A percentile compares a stretch with the other conserved stretches of the same genome.
Conservation (phyloP, 495 filamentous ascomycete genomes). For the Aspergillus carlsbadensis region DNA sequence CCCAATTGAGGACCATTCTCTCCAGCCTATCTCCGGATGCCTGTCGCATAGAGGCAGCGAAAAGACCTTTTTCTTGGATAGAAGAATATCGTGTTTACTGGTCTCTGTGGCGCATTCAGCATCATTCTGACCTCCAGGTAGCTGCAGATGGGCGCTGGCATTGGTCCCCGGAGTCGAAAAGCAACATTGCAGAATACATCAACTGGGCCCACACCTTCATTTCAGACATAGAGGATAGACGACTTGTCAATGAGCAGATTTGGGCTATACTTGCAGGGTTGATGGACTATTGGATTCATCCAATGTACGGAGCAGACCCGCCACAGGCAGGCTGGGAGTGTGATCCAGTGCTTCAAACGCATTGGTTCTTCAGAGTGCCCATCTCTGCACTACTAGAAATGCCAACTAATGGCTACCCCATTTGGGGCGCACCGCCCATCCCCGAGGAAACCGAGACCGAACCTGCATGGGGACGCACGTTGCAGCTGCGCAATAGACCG, state of each 20-base stretch:
- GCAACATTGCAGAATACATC: neutral
- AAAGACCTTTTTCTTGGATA: neutral
- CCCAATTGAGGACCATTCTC: neutral
- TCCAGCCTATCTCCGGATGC: neutral
- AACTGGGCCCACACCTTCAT: neutral
- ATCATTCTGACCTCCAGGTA: neutral
- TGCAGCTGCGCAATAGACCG: no score
- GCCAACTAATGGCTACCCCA: no score
- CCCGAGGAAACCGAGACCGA: no score
- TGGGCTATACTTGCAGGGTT: neutral
- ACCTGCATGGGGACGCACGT: no score
- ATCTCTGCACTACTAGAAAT: no score
- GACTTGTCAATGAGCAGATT: neutral
- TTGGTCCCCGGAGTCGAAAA: neutral
- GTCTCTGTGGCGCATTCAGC: constrained; percentile 5
- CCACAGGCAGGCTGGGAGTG: no score
- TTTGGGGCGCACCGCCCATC: no score
- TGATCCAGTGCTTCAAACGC: no score
- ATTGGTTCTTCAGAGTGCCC: no score
- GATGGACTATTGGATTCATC: neutral
- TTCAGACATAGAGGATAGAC: no score
- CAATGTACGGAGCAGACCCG: no score
- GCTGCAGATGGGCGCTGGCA: neutral
- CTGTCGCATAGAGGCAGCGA: neutral
- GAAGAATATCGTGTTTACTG: constrained; percentile 13